These are phyloP conservation scores for Alloascoidea africana DNA, from an alignment of 805 yeast species.

Conservation along the genomic window DNA sequence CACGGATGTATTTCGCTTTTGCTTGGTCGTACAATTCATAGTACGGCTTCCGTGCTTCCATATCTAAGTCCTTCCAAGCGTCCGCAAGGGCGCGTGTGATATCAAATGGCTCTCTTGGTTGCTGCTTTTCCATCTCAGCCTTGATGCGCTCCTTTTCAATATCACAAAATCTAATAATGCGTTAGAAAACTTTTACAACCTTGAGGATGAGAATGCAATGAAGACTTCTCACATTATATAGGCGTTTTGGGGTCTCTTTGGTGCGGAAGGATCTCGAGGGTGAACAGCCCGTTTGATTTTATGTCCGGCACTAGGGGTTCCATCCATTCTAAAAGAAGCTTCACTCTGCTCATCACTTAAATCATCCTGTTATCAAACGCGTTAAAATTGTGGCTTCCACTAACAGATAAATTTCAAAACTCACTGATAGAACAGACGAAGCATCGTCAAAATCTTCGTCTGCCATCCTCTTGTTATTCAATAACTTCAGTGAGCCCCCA, in stretches of 20 bases:
- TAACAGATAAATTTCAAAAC: too few relatives aligned
- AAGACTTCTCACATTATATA: constrained; percentile 36
- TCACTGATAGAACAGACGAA: background rate
- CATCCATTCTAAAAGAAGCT: too few relatives aligned
- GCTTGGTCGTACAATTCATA: constrained; percentile 68
- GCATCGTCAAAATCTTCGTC: too few relatives aligned
- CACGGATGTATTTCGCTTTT: constrained; percentile 55
- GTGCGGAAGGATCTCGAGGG: constrained; percentile 68
- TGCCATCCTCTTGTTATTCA: too few relatives aligned
- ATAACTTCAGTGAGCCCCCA: too few relatives aligned
- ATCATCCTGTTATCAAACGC: too few relatives aligned
- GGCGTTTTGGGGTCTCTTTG: constrained; percentile 84
- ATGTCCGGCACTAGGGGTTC: too few relatives aligned
- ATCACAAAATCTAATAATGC: constrained; percentile 45
- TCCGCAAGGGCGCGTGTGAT: constrained; percentile 70
- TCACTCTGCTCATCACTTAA: background rate
- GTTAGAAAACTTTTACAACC: too few relatives aligned
- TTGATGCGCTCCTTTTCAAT: constrained; percentile 63
- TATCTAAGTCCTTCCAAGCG: constrained; percentile 66
- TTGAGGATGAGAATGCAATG: background rate
- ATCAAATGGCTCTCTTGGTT: constrained; percentile 39
- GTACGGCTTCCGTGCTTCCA: constrained; percentile 56
- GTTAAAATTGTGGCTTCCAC: too few relatives aligned
- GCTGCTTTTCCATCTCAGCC: constrained; percentile 34
- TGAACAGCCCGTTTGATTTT: too few relatives aligned